Evolutionary conservation across 306 rosid genomes (phyloP).

Genomic region (Betula pendula): DNA sequence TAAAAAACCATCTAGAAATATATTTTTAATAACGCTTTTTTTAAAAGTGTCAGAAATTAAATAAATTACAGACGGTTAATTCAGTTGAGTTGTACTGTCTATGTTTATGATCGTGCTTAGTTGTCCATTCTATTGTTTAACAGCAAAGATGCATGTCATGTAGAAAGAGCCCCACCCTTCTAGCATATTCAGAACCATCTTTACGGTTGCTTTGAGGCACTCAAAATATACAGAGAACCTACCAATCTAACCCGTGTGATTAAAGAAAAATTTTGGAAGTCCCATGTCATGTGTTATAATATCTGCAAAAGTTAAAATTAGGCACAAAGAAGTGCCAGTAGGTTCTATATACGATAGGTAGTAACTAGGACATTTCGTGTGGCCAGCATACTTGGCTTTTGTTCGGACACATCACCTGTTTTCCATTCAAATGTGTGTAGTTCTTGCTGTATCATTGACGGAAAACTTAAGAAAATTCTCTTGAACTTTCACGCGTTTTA

Average conservation of each 20-base stretch:
- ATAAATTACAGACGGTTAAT: no score
- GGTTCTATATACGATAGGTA: neutral
- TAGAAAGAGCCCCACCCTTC: neutral
- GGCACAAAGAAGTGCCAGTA: neutral
- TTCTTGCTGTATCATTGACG: neutral
- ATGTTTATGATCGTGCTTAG: neutral
- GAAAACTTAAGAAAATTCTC: no score
- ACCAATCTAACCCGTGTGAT: neutral
- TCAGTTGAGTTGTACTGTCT: neutral
- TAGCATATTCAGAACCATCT: neutral
- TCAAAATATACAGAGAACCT: neutral
- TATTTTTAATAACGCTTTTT: no score
- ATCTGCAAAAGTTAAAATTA: neutral
- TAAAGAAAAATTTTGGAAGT: neutral
- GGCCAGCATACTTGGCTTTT: neutral
- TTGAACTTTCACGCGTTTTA: no score
- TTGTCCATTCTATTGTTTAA: neutral
- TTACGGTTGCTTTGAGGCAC: neutral
- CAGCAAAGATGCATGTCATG: neutral
- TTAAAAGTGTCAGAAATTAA: no score
- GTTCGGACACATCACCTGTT: neutral
- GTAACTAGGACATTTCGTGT: neutral
- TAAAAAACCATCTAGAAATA: no score
- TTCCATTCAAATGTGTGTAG: neutral
- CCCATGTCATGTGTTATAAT: neutral